phyloP scores from a whole-genome alignment of 345 rosid species.

The Excoecaria cochinchinensis region DNA sequence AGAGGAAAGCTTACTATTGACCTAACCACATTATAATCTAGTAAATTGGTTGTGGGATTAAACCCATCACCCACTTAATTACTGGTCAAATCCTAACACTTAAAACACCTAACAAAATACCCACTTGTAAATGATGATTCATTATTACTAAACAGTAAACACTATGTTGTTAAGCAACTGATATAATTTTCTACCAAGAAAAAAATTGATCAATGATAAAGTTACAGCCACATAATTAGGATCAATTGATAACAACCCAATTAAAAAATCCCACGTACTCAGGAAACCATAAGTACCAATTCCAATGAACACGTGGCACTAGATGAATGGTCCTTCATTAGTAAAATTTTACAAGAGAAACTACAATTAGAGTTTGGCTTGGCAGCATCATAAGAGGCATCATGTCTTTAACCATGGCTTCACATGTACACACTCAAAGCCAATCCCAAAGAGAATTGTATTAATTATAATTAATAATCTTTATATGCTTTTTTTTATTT shows the following conservation, averaged over 20 bases:
- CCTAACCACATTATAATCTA: neutral
- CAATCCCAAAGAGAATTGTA: neutral
- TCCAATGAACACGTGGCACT: neutral
- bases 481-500: neutral
- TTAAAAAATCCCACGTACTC: neutral
- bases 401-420: slow-evolving; percentile 12
- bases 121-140: slow-evolving; percentile 8
- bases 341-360: neutral
- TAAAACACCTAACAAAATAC: neutral
- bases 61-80: slow-evolving; percentile 8
- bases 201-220: neutral
- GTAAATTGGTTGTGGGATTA: neutral
- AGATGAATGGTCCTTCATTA: slow-evolving; percentile 6
- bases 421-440: slow-evolving; percentile 20
- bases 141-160: slow-evolving; percentile 7
- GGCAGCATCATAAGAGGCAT: slow-evolving; percentile 22
- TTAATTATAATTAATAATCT: neutral
- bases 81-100: neutral
- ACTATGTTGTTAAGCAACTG: slow-evolving; percentile 5
- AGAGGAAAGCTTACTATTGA: neutral
- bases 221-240: neutral
- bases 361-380: neutral
- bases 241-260: slow-evolving; percentile 7
- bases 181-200: neutral
- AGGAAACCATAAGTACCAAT: neutral